Percentiles rank a stretch among this genome's conserved stretches.
Evolutionary conservation across 495 filamentous ascomycete genomes (phyloP).

Genomic region (Penicillium nucicola): DNA sequence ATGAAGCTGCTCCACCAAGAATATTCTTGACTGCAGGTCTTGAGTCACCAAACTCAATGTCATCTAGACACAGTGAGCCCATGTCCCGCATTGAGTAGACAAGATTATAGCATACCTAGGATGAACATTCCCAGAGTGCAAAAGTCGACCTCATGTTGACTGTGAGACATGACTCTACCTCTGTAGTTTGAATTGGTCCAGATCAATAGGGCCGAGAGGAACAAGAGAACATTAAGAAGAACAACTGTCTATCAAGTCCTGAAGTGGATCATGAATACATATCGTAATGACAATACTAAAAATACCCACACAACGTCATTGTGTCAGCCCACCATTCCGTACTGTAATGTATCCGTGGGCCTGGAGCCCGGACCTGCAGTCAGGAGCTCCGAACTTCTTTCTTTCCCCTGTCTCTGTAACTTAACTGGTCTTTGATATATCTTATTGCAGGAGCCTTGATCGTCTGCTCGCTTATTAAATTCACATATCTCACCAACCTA

Average conservation of each 20-base stretch:
- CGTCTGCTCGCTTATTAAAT: not conserved
- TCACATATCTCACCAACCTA: not conserved
- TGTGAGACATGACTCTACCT: not conserved
- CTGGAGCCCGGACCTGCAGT: constrained; percentile 17
- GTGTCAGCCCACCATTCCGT: not conserved
- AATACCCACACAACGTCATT: constrained; percentile 15
- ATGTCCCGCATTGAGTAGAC: not conserved
- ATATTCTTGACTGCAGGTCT: constrained; percentile 64
- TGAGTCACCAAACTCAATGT: constrained; percentile 69
- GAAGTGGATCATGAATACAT: constrained; percentile 4
- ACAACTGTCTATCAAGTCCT: not conserved
- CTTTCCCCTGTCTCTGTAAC: constrained; percentile 2
- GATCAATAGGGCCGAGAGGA: not conserved
- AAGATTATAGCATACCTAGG: constrained; percentile 59
- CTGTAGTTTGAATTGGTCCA: not conserved
- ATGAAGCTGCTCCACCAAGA: constrained; percentile 83
- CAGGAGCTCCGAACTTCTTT: constrained; percentile 14
- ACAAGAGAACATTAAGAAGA: constrained; percentile 4
- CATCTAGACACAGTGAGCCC: constrained; percentile 58
- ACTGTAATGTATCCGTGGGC: constrained; percentile 4
- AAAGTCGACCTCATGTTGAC: constrained; percentile 58
- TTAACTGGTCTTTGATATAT: not conserved
- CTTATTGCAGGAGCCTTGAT: not conserved
- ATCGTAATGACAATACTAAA: constrained; percentile 19
- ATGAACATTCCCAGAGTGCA: constrained; percentile 95